Conservation (phyloP, 805 yeast species). For the Yamadazyma olivae region DNA sequence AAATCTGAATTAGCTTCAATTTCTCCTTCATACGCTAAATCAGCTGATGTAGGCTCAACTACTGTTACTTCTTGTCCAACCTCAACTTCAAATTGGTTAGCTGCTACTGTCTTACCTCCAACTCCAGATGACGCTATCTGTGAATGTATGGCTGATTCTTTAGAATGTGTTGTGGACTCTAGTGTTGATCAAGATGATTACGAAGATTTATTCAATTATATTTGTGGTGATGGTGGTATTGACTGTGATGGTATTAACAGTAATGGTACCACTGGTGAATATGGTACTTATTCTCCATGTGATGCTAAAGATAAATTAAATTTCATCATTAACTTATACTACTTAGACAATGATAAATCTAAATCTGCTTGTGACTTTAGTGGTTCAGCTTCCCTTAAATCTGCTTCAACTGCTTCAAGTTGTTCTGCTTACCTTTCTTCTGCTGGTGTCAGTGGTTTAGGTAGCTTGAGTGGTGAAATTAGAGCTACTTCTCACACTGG, state of each 20-base stretch:
- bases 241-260: constrained; percentile 37
- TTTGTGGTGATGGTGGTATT: constrained; percentile 23
- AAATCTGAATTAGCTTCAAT: constrained; percentile 54
- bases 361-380: constrained; percentile 34
- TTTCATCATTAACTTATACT: constrained; percentile 39
- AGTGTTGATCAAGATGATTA: constrained; percentile 29
- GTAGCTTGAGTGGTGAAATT: constrained; percentile 42
- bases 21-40: constrained; percentile 25
- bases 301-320: constrained; percentile 31
- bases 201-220: constrained; percentile 29
- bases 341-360: constrained; percentile 23
- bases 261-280: constrained; percentile 37
- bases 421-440: constrained; percentile 57
- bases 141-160: constrained; percentile 32
- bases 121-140: constrained; percentile 38
- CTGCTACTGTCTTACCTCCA: constrained; percentile 40
- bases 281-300: constrained; percentile 43
- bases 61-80: constrained; percentile 37
- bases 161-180: constrained; percentile 32
- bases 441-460: constrained; percentile 72
- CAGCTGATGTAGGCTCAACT: constrained; percentile 20
- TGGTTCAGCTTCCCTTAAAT: constrained; percentile 40
- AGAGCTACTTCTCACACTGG: constrained; percentile 21
- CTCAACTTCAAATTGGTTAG: constrained; percentile 30
- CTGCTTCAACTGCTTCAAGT: constrained; percentile 32